These are phyloP conservation scores for Sisymbrium altissimum DNA, from an alignment of 345 rosid species.

Conservation along the genomic window DNA sequence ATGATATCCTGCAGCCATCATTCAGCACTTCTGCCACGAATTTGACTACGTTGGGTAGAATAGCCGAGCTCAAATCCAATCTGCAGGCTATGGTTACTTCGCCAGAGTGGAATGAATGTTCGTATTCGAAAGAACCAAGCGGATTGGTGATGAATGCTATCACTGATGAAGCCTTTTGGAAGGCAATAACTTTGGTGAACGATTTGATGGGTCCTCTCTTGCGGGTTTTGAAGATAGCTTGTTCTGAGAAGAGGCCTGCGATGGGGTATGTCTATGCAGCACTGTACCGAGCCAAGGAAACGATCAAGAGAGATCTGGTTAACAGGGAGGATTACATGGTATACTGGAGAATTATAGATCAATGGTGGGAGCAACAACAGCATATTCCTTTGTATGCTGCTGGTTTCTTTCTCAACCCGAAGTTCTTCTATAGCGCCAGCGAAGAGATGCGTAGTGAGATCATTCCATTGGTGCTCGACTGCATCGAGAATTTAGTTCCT, in stretches of 20 bases:
- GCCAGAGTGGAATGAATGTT: conserved; percentile 75
- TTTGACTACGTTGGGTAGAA: conserved; percentile 55
- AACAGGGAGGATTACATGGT: conserved; percentile 59
- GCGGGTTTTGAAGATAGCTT: conserved; percentile 46
- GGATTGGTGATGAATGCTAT: conserved; percentile 57
- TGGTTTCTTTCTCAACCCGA: conserved; percentile 90
- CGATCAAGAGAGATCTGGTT: conserved; percentile 64
- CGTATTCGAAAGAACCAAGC: conserved; percentile 56
- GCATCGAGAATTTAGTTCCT: conserved; percentile 71
- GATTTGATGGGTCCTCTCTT: conserved; percentile 61
- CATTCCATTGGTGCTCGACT: conserved; percentile 57
- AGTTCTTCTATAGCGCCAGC: conserved; percentile 58
- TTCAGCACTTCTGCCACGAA: conserved; percentile 58
- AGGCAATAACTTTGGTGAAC: conserved; percentile 46
- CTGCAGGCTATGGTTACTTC: conserved; percentile 82
- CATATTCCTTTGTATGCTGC: conserved; percentile 71
- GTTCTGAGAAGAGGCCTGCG: conserved; percentile 69
- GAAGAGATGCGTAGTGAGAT: conserved; percentile 66
- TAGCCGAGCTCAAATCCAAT: conserved; percentile 53
- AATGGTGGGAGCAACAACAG: conserved; percentile 65
- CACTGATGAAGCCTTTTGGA: conserved; percentile 75
- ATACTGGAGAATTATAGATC: conserved; percentile 82
- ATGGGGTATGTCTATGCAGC: conserved; percentile 84
- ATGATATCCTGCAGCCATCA: conserved; percentile 63
- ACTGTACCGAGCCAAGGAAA: conserved; percentile 74